A percentile compares a stretch with the other conserved stretches of the same genome.
These are phyloP conservation scores for Kernera saxatilis DNA, from an alignment of 345 rosid genomes.

Conservation along the genomic window DNA sequence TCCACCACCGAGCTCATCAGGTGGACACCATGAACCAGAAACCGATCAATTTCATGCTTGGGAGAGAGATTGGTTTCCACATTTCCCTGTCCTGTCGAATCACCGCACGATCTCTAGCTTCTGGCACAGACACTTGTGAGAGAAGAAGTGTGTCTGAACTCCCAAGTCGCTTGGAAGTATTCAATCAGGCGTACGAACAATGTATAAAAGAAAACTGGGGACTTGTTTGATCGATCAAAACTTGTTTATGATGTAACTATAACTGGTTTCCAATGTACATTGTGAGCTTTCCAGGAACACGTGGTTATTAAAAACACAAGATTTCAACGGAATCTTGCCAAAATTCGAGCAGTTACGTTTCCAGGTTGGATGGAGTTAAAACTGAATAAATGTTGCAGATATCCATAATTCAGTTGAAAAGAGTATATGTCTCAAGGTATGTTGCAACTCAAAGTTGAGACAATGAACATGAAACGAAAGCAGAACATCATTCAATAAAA, in stretches of 20 bases:
- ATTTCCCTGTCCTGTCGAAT: constrained; percentile 16
- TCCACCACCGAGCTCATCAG: constrained; percentile 44
- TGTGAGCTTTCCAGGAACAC: constrained; percentile 8
- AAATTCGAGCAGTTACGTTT: background rate
- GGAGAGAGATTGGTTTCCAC: constrained; percentile 39
- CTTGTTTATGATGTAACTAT: constrained; percentile 32
- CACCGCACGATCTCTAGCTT: constrained; percentile 15
- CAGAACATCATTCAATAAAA: background rate
- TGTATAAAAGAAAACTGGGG: constrained; percentile 31
- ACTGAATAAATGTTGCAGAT: background rate
- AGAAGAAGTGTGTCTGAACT: background rate
- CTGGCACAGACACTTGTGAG: constrained; percentile 33
- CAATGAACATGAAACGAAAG: background rate
- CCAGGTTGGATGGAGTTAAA: background rate
- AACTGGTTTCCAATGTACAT: constrained; percentile 27
- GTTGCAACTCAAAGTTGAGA: constrained; percentile 4
- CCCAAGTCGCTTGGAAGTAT: constrained; percentile 2
- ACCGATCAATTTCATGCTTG: constrained; percentile 25
- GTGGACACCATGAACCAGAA: constrained; percentile 42
- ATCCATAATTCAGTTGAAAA: background rate
- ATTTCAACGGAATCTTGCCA: background rate
- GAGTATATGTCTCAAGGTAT: background rate
- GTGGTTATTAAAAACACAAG: background rate
- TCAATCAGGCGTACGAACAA: constrained; percentile 21
- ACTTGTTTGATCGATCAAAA: constrained; percentile 19